Evolutionary conservation across 164 flowering plant species (phyloP).

Genomic region (Kingdonia uniflora): DNA sequence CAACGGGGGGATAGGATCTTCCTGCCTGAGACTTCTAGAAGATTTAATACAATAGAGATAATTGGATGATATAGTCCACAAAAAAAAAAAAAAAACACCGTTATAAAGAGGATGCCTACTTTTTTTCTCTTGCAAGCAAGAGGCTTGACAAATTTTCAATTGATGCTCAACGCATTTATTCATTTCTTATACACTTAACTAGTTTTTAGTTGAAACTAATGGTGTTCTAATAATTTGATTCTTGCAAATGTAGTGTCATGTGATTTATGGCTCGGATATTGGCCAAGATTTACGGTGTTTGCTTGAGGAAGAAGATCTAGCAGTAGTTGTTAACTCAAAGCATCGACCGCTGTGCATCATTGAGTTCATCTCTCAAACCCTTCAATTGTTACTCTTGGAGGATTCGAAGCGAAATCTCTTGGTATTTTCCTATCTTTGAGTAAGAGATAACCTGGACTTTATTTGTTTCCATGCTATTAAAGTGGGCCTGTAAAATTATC

Average conservation of each 20-base stretch:
- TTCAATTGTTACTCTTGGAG: conserved; percentile 55
- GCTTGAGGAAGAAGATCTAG: conserved; percentile 69
- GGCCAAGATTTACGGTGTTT: conserved; percentile 38
- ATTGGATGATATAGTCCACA: too few relatives aligned
- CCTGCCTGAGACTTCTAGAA: too few relatives aligned
- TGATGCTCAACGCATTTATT: too few relatives aligned
- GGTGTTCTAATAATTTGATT: neutral
- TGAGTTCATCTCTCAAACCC: conserved; percentile 78
- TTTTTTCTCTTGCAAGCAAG: too few relatives aligned
- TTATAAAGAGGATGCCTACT: too few relatives aligned
- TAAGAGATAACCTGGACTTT: neutral
- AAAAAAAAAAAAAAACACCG: too few relatives aligned
- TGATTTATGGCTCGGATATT: conserved; percentile 67
- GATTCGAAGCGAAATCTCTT: conserved; percentile 45
- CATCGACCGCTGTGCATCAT: conserved; percentile 88
- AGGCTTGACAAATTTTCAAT: too few relatives aligned
- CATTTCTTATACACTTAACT: neutral
- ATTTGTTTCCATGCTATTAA: neutral
- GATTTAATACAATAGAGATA: too few relatives aligned
- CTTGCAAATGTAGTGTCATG: conserved; percentile 72
- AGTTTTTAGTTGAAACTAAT: neutral
- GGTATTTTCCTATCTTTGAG: conserved; percentile 32
- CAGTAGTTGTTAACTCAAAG: conserved; percentile 52
- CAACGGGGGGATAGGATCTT: too few relatives aligned
- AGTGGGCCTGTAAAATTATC: too few relatives aligned